A percentile compares a stretch with the other conserved stretches of the same genome.
Conservation (phyloP, 2,329 filamentous ascomycete genomes). For the Orbilia javanica region DNA sequence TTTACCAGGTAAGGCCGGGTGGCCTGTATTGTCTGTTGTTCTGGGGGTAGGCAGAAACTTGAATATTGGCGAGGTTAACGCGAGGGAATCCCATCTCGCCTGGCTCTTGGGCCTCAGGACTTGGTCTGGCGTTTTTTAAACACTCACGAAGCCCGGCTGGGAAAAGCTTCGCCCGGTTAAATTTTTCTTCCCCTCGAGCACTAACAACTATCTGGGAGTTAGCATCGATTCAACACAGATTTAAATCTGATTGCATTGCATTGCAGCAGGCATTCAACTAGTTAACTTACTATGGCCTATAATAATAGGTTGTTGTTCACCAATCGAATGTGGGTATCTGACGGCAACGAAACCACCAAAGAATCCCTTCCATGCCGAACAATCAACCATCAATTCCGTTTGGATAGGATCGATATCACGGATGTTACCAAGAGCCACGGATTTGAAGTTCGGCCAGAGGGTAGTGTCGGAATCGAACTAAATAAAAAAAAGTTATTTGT, state of each 20-base stretch:
- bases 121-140: neutral
- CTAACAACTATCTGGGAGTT: neutral
- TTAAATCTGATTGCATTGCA: neutral
- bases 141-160: neutral
- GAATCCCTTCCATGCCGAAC: slow-evolving; percentile 1
- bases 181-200: neutral
- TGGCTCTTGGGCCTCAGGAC: neutral
- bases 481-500: neutral
- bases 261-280: neutral
- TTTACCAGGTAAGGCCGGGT: too few relatives aligned
- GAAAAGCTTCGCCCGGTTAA: neutral
- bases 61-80: neutral
- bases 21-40: neutral
- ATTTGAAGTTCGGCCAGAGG: neutral
- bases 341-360: neutral
- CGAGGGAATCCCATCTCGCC: neutral
- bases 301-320: neutral
- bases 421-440: neutral
- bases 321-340: neutral
- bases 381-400: neutral
- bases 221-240: neutral
- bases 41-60: too few relatives aligned
- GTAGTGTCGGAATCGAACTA: neutral
- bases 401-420: neutral
- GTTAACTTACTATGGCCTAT: neutral